A percentile compares a stretch with the other conserved stretches of the same genome.
phyloP scores from a whole-genome alignment of 164 flowering plant genomes.

The Liquidambar formosana region DNA sequence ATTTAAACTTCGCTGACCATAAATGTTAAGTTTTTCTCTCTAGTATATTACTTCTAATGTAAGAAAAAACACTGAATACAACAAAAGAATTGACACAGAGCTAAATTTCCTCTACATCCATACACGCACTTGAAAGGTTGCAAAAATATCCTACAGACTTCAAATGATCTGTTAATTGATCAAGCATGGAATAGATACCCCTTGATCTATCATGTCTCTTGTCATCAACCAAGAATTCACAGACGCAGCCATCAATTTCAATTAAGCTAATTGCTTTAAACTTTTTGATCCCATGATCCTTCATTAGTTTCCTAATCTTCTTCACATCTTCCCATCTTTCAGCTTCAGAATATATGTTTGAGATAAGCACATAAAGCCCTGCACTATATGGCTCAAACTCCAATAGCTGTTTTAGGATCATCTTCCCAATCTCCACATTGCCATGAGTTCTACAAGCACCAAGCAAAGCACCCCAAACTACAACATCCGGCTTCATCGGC shows the following conservation, averaged over 20 bases:
- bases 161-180: constrained; percentile 32
- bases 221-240: constrained; percentile 51
- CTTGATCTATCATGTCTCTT: constrained; percentile 31
- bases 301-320: constrained; percentile 50
- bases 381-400: constrained; percentile 37
- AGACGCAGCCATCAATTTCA: constrained; percentile 37
- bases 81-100: neutral
- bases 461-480: constrained; percentile 58
- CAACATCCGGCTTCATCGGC: constrained; percentile 54
- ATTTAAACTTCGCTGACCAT: too few species aligned
- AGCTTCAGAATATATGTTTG: constrained; percentile 53
- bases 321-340: constrained; percentile 48
- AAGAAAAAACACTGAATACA: too few species aligned
- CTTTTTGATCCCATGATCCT: constrained; percentile 35
- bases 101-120: constrained; percentile 7
- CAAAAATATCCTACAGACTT: constrained; percentile 13
- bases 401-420: constrained; percentile 41
- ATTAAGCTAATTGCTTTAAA: constrained; percentile 43
- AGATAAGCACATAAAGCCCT: constrained; percentile 50
- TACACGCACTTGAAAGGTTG: neutral
- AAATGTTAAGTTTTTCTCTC: too few species aligned
- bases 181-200: constrained; percentile 31
- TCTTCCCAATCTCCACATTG: constrained; percentile 33
- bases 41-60: too few species aligned
- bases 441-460: constrained; percentile 54